Conservation (phyloP, 129 eudicot genomes). For the Chrysanthemum makinoi region DNA sequence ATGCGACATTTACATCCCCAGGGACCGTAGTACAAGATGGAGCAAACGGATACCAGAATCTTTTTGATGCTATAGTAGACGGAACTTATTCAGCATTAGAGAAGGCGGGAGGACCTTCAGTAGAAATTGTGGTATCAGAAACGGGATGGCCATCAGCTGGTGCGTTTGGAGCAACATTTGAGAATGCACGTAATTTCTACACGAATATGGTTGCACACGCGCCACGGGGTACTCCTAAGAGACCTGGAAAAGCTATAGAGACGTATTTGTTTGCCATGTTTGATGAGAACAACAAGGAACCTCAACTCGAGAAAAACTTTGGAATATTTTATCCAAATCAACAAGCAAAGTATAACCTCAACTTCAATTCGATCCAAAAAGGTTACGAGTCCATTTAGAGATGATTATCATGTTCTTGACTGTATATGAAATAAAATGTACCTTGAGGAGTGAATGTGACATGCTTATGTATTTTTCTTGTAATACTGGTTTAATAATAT, state of each 20-base stretch:
- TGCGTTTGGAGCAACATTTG: conserved; percentile 38
- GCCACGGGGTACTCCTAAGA: conserved; percentile 35
- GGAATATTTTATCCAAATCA: conserved; percentile 38
- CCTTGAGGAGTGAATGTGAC: not conserved
- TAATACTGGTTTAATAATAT: not conserved
- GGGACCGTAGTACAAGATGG: conserved; percentile 39
- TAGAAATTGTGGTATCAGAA: conserved; percentile 39
- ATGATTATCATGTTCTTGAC: not conserved
- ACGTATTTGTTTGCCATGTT: conserved; percentile 42
- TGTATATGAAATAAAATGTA: not conserved
- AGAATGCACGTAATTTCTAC: conserved; percentile 29
- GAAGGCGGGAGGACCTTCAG: conserved; percentile 23
- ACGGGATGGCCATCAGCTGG: conserved; percentile 45
- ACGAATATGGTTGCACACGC: conserved; percentile 38
- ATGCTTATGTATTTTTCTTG: not conserved
- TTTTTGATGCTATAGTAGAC: conserved; percentile 40
- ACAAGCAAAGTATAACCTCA: conserved; percentile 36
- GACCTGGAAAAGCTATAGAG: conserved; percentile 37
- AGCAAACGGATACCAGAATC: conserved; percentile 40
- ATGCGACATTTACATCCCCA: conserved; percentile 35
- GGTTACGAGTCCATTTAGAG: conserved; percentile 20
- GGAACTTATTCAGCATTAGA: conserved; percentile 32
- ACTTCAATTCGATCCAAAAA: conserved; percentile 27
- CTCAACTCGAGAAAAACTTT: conserved; percentile 36
- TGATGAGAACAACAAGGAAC: conserved; percentile 45